Percentiles rank a stretch among this genome's conserved stretches.
phyloP scores from a whole-genome alignment of 768 basidiomycete genomes.

The Trametes cingulata region DNA sequence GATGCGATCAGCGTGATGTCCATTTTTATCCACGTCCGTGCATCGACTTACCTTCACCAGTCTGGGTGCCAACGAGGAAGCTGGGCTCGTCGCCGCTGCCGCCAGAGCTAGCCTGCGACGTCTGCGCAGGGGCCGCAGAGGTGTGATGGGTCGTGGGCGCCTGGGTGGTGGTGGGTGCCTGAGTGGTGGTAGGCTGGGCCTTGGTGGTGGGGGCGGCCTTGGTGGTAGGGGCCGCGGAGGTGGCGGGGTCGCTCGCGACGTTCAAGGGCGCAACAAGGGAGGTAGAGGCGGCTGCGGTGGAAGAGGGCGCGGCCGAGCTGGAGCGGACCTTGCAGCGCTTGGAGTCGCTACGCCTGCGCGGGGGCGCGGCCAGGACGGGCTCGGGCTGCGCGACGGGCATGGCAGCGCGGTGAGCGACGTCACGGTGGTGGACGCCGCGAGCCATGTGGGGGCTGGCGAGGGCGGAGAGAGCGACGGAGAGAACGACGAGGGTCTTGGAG shows the following conservation, averaged over 20 bases:
- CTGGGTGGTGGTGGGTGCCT: slow-evolving; percentile 1
- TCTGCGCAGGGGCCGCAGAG: slow-evolving; percentile 8
- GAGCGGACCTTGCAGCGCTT: slow-evolving; percentile 27
- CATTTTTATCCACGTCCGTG: background rate
- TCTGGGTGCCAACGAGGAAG: slow-evolving; percentile 19
- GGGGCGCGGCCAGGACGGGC: slow-evolving; percentile 15
- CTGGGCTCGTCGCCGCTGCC: background rate
- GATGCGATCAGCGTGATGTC: slow-evolving; percentile 22
- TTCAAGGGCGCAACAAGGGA: slow-evolving; percentile 9
- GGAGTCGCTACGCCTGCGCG: slow-evolving; percentile 8
- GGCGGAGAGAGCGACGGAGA: slow-evolving; percentile 44
- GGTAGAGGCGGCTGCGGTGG: slow-evolving; percentile 25
- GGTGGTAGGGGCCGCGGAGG: background rate
- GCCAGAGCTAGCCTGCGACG: slow-evolving; percentile 8
- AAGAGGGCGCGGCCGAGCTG: slow-evolving; percentile 15
- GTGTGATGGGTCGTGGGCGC: slow-evolving; percentile 24
- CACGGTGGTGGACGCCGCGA: slow-evolving; percentile 42
- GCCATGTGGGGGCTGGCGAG: slow-evolving; percentile 43
- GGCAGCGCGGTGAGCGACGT: slow-evolving; percentile 46
- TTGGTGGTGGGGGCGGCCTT: slow-evolving; percentile 10
- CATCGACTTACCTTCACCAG: slow-evolving; percentile 28
- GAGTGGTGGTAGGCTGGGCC: background rate
- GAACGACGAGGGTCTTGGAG: slow-evolving; percentile 44
- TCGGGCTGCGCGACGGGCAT: slow-evolving; percentile 28
- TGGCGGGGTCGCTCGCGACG: slow-evolving; percentile 12